phyloP scores from a whole-genome alignment of 352 stramenopile species.

The Saprolegnia parasitica region DNA sequence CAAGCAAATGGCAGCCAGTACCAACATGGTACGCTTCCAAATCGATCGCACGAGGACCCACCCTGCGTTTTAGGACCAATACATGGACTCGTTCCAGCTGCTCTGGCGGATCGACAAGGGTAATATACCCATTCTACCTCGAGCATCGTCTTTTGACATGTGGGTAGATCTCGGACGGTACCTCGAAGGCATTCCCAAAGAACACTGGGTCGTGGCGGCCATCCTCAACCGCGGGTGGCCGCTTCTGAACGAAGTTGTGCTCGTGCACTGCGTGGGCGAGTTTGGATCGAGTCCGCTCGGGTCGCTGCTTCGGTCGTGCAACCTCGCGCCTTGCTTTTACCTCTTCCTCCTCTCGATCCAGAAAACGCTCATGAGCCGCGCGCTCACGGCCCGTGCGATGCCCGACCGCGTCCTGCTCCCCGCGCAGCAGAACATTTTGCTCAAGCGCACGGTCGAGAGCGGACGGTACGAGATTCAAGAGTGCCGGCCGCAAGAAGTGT shows the following conservation, averaged over 20 bases:
- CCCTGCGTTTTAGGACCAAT: neutral
- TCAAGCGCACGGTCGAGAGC: conserved; percentile 15
- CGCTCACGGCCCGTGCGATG: neutral
- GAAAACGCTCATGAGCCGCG: neutral
- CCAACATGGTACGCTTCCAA: conserved; percentile 23
- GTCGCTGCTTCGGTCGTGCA: conserved; percentile 16
- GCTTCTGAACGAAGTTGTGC: conserved; percentile 8
- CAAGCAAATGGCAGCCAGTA: conserved; percentile 18
- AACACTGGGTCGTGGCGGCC: conserved; percentile 25
- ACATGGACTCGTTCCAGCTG: conserved; percentile 27
- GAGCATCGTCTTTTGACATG: neutral
- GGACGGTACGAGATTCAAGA: conserved; percentile 21
- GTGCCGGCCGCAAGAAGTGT: conserved; percentile 25
- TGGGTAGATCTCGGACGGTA: conserved; percentile 18
- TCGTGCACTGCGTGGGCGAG: conserved; percentile 19
- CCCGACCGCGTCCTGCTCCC: conserved; percentile 16
- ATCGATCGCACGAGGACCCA: neutral
- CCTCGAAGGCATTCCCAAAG: conserved; percentile 26
- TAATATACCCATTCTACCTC: neutral
- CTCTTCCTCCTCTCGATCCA: conserved; percentile 24
- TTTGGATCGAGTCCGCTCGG: conserved; percentile 24
- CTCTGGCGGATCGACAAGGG: conserved; percentile 25
- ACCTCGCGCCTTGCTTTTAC: conserved; percentile 28
- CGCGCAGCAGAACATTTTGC: conserved; percentile 15
- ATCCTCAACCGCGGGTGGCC: conserved; percentile 25